Conservation (phyloP, 139 green algal genomes). For the Pseudopediastrum boryanum region DNA sequence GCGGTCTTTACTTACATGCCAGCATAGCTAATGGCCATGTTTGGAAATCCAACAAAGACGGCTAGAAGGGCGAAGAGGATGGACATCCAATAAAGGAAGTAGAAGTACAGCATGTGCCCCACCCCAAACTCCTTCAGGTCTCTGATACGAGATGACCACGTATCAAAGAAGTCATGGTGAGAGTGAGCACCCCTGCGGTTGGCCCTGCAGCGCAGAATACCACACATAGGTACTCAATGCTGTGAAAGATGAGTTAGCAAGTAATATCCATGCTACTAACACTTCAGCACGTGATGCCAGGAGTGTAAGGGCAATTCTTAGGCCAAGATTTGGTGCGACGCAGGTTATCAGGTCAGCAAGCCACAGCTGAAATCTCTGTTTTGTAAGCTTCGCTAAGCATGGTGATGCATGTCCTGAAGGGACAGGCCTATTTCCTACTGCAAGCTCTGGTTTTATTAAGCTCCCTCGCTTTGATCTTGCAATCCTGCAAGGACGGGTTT, state of each 20-base stretch:
- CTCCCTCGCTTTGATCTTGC: neutral
- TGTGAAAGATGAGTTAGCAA: neutral
- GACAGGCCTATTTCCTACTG: neutral
- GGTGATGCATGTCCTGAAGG: no score
- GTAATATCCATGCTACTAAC: no score
- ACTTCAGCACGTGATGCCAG: no score
- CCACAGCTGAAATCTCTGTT: no score
- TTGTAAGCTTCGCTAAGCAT: no score
- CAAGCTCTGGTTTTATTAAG: neutral
- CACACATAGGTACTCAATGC: neutral
- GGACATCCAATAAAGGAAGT: constrained; percentile 42
- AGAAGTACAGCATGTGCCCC: constrained; percentile 47
- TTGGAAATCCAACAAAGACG: constrained; percentile 19
- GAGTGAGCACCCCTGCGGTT: constrained; percentile 15
- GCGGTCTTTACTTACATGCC: constrained; percentile 18
- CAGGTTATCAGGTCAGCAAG: no score
- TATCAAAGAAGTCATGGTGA: constrained; percentile 48
- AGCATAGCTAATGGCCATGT: constrained; percentile 33
- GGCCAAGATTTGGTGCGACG: no score
- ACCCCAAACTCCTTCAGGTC: constrained; percentile 51
- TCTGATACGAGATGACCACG: constrained; percentile 33
- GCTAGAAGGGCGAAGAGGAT: constrained; percentile 32
- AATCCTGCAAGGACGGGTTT: neutral
- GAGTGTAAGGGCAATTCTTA: no score
- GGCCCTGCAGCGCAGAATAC: neutral